phyloP scores from a whole-genome alignment of 805 yeast species.

The Spathaspora passalidarum region DNA sequence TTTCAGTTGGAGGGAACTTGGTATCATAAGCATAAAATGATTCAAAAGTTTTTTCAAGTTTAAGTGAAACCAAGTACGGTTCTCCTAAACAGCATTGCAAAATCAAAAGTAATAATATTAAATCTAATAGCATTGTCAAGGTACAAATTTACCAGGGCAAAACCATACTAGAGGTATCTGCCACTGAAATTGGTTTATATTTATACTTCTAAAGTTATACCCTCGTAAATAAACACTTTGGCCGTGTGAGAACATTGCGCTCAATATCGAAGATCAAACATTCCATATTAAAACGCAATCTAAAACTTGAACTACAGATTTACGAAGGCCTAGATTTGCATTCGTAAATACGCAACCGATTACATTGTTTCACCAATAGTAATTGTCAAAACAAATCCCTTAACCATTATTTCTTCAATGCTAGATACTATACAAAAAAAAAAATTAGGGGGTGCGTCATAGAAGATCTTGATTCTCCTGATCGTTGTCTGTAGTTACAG shows the following conservation, averaged over 20 bases:
- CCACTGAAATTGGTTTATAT: too few relatives aligned
- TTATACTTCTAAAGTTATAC: too few relatives aligned
- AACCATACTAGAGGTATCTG: too few relatives aligned
- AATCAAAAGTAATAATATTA: not conserved
- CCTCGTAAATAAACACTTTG: too few relatives aligned
- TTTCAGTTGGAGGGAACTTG: conserved; percentile 30
- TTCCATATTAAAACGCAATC: too few relatives aligned
- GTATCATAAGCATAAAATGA: conserved; percentile 45
- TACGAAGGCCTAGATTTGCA: too few relatives aligned
- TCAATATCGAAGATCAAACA: too few relatives aligned
- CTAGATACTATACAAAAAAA: not conserved
- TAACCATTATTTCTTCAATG: not conserved
- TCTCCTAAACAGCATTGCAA: not conserved
- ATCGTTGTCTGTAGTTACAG: not conserved
- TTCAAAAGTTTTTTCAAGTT: conserved; percentile 48
- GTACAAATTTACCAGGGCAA: too few relatives aligned
- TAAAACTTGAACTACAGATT: too few relatives aligned
- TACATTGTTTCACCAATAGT: not conserved
- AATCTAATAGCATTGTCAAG: not conserved
- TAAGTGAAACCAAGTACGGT: conserved; percentile 50
- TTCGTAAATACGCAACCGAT: too few relatives aligned
- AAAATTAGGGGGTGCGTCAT: not conserved
- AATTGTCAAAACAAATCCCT: not conserved
- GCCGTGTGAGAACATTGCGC: too few relatives aligned
- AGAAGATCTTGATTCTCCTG: not conserved